Base-by-base conservation (phyloP, 768 basidiomycete species). In the Suillus placidus region DNA sequence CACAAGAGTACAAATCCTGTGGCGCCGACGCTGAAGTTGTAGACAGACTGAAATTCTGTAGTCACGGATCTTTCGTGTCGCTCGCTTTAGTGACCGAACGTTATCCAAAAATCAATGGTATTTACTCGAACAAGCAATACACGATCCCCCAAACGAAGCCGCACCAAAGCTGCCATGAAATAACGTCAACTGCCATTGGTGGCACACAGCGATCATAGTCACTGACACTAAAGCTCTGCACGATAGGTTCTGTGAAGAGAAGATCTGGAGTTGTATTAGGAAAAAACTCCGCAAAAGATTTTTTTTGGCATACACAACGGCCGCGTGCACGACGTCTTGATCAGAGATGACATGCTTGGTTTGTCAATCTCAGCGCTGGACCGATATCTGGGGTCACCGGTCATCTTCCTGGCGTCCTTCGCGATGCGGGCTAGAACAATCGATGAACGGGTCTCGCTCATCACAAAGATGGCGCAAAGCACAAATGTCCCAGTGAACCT, bases 131-230 rank as follows among this genome's bases (percentile, higher is more conserved):
- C 64, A 93, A 76, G 61, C 86, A 87, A 69, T 85, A 94, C 32
- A 88, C 74, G 1, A 92, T 83, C 0, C 92, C 92, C 92, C 92
- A 94, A 0, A 84, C 83, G 63, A 93, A 87, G 49, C 87, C 87
- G 35, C 84, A 74, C 88, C 88, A 90, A 14, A 89, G 66, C 88
- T 91, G 71, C 5, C 35, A 42, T 26, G 26, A 61, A 58, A 12
- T 32, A 4, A 56, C 42, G 9, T 30, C 1, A 7, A 32, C 23
- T 40, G 10, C 9, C 3, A 32, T 10, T 16, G n/a, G 52, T 51
- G 3, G 4, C 30, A 54, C 23, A 35, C 35, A 23, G 14, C 6
- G 1, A n/a, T 23, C 47, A 23, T 45, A 49, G 9, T 16, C 38
- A 78, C 85, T 65, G 66, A 90, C 90, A 68, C 86, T 88, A 73